phyloP scores from a whole-genome alignment of 371 early-diverging fungal species.

The Dichotomocladium elegans region DNA sequence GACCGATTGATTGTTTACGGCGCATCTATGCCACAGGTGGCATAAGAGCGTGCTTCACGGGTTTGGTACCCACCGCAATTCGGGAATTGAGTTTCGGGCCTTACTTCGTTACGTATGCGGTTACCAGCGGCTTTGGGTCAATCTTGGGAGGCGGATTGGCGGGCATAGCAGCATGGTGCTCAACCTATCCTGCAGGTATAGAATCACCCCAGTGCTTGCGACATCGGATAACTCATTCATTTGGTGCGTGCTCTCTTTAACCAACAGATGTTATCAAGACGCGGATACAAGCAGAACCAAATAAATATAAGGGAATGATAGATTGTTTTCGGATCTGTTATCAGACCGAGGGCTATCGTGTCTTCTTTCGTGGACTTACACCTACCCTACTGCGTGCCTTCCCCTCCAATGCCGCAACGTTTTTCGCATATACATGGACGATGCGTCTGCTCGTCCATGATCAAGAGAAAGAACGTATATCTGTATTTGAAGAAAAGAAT shows the following conservation, averaged over 20 bases:
- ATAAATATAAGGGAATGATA: conserved; percentile 50
- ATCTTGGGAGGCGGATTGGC: conserved; percentile 74
- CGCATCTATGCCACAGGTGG: conserved; percentile 56
- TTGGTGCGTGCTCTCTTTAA: no score
- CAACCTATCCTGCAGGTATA: conserved; percentile 71
- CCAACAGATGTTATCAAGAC: conserved; percentile 83
- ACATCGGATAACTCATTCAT: not conserved
- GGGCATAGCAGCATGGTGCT: conserved; percentile 76
- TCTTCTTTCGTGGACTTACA: conserved; percentile 69
- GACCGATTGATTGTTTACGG: conserved; percentile 60
- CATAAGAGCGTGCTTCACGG: conserved; percentile 62
- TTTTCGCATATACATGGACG: conserved; percentile 59
- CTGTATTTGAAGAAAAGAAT: not conserved
- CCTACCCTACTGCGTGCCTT: conserved; percentile 79
- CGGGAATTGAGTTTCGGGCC: conserved; percentile 78
- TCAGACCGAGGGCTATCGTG: conserved; percentile 56
- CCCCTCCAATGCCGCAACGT: conserved; percentile 84
- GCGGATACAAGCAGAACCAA: conserved; percentile 62
- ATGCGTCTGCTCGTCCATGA: conserved; percentile 30
- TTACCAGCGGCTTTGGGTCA: conserved; percentile 50
- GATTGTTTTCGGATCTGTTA: conserved; percentile 53
- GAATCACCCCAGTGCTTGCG: not conserved
- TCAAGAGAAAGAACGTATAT: not conserved
- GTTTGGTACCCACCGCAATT: conserved; percentile 58
- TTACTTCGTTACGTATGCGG: conserved; percentile 73